phyloP scores from a whole-genome alignment of 352 stramenopile genomes.

The Phytophthora rubi region DNA sequence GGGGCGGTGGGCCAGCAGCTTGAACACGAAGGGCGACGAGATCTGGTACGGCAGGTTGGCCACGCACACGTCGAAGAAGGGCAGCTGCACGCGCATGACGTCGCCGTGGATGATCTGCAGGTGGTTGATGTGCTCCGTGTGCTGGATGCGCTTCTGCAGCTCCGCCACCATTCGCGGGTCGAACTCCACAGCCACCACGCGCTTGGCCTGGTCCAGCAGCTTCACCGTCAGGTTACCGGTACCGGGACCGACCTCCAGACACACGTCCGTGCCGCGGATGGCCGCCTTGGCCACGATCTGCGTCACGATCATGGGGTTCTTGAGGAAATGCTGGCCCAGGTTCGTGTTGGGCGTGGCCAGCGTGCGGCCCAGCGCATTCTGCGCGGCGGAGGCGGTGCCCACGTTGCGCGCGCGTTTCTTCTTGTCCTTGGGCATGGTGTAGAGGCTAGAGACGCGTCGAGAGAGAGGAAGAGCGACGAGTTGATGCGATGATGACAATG shows the following conservation, averaged over 20 bases:
- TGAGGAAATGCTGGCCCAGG: constrained; percentile 99
- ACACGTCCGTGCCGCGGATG: constrained; percentile 96
- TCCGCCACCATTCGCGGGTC: constrained; percentile 99
- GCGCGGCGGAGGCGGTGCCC: constrained; percentile 66
- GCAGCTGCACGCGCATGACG: constrained; percentile 98
- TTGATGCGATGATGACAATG: constrained; percentile 6
- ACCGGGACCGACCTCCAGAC: constrained; percentile 97
- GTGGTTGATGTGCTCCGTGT: constrained; percentile 94
- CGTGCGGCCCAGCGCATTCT: constrained; percentile 88
- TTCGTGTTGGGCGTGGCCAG: constrained; percentile 97
- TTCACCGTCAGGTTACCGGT: constrained; percentile 99
- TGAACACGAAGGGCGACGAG: constrained; percentile 99
- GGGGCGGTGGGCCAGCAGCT: constrained; percentile 96
- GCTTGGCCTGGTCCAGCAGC: constrained; percentile 97
- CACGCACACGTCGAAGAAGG: constrained; percentile 99
- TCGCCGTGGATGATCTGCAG: constrained; percentile 99
- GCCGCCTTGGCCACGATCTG: constrained; percentile 97
- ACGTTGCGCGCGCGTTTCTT: constrained; percentile 86
- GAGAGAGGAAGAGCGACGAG: constrained; percentile 3
- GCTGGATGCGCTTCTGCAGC: constrained; percentile 98
- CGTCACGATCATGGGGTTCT: constrained; percentile 97
- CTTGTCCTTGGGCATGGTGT: constrained; percentile 88
- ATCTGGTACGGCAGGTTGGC: constrained; percentile 99
- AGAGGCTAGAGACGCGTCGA: not conserved
- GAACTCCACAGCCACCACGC: constrained; percentile 98